Evolutionary conservation across 805 yeast genomes (phyloP).

Genomic region (Barnettozyma californica): DNA sequence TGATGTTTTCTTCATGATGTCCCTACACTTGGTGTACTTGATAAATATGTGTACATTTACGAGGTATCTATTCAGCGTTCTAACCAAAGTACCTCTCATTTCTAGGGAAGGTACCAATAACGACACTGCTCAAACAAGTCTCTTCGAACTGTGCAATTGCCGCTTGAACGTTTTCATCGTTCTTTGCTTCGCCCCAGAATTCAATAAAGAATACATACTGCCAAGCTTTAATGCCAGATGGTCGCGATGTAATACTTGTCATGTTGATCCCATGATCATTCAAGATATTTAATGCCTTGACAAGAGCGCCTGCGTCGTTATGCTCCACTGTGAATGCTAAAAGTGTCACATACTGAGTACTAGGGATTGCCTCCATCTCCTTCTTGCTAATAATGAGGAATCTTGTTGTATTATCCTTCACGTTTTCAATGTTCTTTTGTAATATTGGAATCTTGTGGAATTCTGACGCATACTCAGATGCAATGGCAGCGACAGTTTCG

Average conservation of each 20-base stretch:
- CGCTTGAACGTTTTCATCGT: conserved; percentile 25
- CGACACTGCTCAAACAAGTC: conserved; percentile 44
- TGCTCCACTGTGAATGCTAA: conserved; percentile 60
- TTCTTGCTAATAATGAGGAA: conserved; percentile 61
- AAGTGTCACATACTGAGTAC: conserved; percentile 37
- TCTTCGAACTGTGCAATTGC: conserved; percentile 39
- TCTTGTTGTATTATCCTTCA: conserved; percentile 73
- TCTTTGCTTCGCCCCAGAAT: conserved; percentile 39
- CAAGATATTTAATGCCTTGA: conserved; percentile 56
- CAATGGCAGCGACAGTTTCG: conserved; percentile 60
- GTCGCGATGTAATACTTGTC: conserved; percentile 72
- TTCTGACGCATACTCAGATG: conserved; percentile 61
- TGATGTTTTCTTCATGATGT: background rate
- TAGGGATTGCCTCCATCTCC: conserved; percentile 10
- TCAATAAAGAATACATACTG: conserved; percentile 80
- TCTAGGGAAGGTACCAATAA: conserved; percentile 56
- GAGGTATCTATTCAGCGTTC: background rate
- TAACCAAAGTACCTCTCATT: conserved; percentile 32
- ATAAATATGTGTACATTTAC: background rate
- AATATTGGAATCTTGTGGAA: conserved; percentile 54
- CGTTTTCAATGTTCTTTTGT: conserved; percentile 61
- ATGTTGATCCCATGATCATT: conserved; percentile 54
- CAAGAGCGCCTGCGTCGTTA: conserved; percentile 71
- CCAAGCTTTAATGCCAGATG: conserved; percentile 65
- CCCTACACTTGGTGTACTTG: background rate